Percentiles rank a stretch among this genome's conserved stretches.
phyloP scores from a whole-genome alignment of 768 basidiomycete species.

The Panellus pusillus region DNA sequence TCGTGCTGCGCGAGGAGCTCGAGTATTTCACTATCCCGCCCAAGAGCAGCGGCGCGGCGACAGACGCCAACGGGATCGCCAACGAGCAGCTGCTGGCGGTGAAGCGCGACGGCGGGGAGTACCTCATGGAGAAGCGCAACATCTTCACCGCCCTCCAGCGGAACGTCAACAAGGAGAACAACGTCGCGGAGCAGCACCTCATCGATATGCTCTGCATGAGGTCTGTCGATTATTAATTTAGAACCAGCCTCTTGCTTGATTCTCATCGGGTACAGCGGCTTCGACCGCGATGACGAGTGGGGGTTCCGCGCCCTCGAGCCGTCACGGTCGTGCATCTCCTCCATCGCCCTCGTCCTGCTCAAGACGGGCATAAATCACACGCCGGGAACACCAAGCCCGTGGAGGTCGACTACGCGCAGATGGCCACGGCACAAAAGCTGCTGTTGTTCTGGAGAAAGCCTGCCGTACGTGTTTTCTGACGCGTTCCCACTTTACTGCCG shows the following conservation, averaged over 20 bases:
- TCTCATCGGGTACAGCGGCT: constrained; percentile 61
- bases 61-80: constrained; percentile 78
- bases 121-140: constrained; percentile 83
- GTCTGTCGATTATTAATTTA: constrained; percentile 41
- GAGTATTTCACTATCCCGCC: constrained; percentile 98
- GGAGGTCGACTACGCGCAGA: constrained; percentile 86
- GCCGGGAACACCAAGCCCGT: constrained; percentile 65
- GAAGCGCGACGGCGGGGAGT: constrained; percentile 84
- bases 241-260: not conserved
- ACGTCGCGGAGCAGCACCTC: constrained; percentile 96
- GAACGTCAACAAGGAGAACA: constrained; percentile 99
- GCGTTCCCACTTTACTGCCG: constrained; percentile 1
- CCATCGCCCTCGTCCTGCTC: constrained; percentile 94
- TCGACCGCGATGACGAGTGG: constrained; percentile 97
- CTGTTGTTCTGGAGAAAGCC: constrained; percentile 99
- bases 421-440: constrained; percentile 97
- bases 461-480: constrained; percentile 61
- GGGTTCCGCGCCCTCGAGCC: constrained; percentile 96
- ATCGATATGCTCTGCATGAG: constrained; percentile 99
- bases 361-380: constrained; percentile 94
- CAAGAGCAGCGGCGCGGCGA: constrained; percentile 55
- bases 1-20: constrained; percentile 95
- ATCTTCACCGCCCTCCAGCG: constrained; percentile 98
- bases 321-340: constrained; percentile 95
- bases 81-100: constrained; percentile 76